phyloP scores from a whole-genome alignment of 148 eudicot species.

The Vaccinium darrowii region DNA sequence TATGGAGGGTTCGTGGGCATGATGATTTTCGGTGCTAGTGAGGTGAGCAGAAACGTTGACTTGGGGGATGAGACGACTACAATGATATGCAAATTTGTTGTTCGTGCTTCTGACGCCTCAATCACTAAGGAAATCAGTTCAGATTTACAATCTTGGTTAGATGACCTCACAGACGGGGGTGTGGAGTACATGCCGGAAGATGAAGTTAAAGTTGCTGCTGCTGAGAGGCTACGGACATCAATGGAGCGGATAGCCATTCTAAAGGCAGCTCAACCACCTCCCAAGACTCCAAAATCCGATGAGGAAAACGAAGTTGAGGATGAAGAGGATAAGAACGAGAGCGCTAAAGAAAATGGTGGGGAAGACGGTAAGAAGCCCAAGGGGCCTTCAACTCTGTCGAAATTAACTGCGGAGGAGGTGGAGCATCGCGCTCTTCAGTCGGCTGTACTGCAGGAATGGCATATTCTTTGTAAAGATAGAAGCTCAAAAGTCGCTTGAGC shows the following conservation, averaged over 20 bases:
- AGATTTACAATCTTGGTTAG: conserved; percentile 83
- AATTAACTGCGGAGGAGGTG: conserved; percentile 81
- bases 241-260: conserved; percentile 89
- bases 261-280: conserved; percentile 78
- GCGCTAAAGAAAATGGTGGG: conserved; percentile 35
- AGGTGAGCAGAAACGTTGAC: conserved; percentile 95
- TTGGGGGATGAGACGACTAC: conserved; percentile 94
- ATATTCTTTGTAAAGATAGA: conserved; percentile 74
- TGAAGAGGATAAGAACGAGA: conserved; percentile 25
- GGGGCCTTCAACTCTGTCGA: conserved; percentile 67
- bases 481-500: conserved; percentile 56
- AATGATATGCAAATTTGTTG: conserved; percentile 92
- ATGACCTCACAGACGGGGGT: conserved; percentile 92
- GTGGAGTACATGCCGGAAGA: conserved; percentile 97
- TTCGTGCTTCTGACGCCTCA: conserved; percentile 86
- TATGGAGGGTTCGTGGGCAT: conserved; percentile 91
- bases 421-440: conserved; percentile 93
- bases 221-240: conserved; percentile 73
- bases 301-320: conserved; percentile 44
- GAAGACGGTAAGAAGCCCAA: conserved; percentile 44
- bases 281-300: conserved; percentile 49
- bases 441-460: conserved; percentile 91
- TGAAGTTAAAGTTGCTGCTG: conserved; percentile 82
- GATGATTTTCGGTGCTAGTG: conserved; percentile 99
- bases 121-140: conserved; percentile 86